A percentile compares a stretch with the other conserved stretches of the same genome.
Evolutionary conservation across 179 eudicot species (phyloP).

Genomic region (Pouteria campechiana): DNA sequence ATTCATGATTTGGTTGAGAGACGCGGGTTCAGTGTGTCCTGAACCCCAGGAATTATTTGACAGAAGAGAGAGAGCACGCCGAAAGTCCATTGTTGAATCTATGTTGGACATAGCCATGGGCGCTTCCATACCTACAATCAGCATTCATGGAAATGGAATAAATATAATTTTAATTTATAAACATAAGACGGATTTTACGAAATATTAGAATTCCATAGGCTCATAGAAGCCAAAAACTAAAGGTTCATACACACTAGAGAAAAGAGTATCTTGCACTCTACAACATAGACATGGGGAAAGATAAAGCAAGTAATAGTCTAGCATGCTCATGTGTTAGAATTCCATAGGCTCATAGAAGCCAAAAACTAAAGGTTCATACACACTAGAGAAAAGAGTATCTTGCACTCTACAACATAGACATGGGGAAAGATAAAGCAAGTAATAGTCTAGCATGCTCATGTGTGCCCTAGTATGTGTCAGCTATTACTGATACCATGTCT

Average conservation of each 20-base stretch:
- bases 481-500: too few species aligned
- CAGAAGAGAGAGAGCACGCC: constrained; percentile 99
- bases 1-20: constrained; percentile 21
- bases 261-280: not conserved
- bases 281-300: too few species aligned
- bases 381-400: not conserved
- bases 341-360: too few species aligned
- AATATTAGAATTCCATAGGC: too few species aligned
- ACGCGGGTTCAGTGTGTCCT: constrained; percentile 20
- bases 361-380: not conserved
- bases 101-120: constrained; percentile 33
- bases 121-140: constrained; percentile 41
- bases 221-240: not conserved
- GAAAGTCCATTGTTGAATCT: constrained; percentile 45
- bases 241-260: not conserved
- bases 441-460: too few species aligned
- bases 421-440: not conserved
- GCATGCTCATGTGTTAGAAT: too few species aligned
- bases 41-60: constrained; percentile 76
- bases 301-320: too few species aligned
- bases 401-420: not conserved
- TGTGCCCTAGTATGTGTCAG: too few species aligned
- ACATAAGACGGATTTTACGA: not conserved
- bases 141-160: too few species aligned
- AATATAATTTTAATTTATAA: not conserved